A percentile compares a stretch with the other conserved stretches of the same genome.
These are phyloP conservation scores for Coleophoma cylindrospora DNA, from an alignment of 2,329 filamentous ascomycete genomes.

Conservation along the genomic window DNA sequence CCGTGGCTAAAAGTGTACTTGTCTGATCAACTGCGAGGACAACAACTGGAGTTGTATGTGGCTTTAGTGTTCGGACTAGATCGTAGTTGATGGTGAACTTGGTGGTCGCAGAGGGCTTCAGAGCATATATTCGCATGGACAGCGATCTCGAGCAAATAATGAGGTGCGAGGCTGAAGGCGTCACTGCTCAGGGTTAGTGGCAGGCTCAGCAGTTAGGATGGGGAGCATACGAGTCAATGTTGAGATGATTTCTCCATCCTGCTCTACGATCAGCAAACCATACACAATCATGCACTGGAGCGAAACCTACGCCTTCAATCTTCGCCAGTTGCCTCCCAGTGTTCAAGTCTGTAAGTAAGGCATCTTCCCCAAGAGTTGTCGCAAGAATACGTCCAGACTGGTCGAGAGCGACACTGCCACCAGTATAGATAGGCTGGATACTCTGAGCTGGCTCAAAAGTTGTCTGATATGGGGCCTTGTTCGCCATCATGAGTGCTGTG, in stretches of 20 bases:
- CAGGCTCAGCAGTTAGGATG: slow-evolving; percentile 10
- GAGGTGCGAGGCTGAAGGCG: slow-evolving; percentile 81
- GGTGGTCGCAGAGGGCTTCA: slow-evolving; percentile 53
- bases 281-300: no score
- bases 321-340: slow-evolving; percentile 78
- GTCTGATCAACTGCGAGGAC: slow-evolving; percentile 81
- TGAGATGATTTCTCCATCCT: slow-evolving; percentile 79
- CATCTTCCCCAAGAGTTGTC: slow-evolving; percentile 89
- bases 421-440: slow-evolving; percentile 90
- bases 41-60: slow-evolving; percentile 85
- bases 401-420: slow-evolving; percentile 81
- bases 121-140: slow-evolving; percentile 85
- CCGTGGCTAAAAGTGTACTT: slow-evolving; percentile 85
- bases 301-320: slow-evolving; percentile 69
- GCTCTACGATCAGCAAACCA: not conserved
- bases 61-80: slow-evolving; percentile 77
- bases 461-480: slow-evolving; percentile 66
- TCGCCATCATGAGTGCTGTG: slow-evolving; percentile 43
- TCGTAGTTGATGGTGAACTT: slow-evolving; percentile 57
- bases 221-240: slow-evolving; percentile 56
- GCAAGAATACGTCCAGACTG: slow-evolving; percentile 77
- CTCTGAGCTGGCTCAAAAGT: slow-evolving; percentile 82
- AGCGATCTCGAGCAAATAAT: slow-evolving; percentile 92
- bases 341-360: slow-evolving; percentile 76
- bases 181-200: slow-evolving; percentile 48